Conservation (phyloP, 345 rosid species). For the Arabidopsis suecica region DNA sequence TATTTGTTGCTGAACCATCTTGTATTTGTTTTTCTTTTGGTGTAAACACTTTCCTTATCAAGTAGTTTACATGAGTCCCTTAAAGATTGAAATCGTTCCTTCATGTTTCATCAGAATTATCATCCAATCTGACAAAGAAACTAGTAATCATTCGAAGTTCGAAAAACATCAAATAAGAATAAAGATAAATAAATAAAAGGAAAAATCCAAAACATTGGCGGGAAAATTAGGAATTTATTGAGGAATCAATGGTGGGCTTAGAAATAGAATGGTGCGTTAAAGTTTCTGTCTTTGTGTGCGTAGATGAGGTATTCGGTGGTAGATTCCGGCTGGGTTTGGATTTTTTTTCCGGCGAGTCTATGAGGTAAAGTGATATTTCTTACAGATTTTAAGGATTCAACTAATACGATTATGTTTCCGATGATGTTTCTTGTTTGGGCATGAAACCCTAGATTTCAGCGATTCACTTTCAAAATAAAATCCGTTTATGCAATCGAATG, state of each 20-base stretch:
- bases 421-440: not conserved
- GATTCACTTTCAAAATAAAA: too few species aligned
- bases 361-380: too few species aligned
- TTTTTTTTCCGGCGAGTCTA: too few species aligned
- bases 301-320: not conserved
- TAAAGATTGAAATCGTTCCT: not conserved
- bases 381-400: too few species aligned
- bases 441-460: not conserved
- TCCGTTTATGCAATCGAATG: not conserved
- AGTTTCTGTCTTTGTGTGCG: too few species aligned
- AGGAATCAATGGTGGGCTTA: too few species aligned
- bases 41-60: slow-evolving; percentile 17
- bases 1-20: slow-evolving; percentile 19
- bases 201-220: not conserved
- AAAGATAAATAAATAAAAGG: not conserved
- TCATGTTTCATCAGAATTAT: not conserved
- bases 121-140: not conserved
- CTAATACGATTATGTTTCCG: too few species aligned
- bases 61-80: slow-evolving; percentile 1
- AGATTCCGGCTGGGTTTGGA: too few species aligned
- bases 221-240: not conserved
- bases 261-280: too few species aligned
- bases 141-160: not conserved
- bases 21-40: slow-evolving; percentile 12
- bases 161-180: too few species aligned